Percentiles rank a stretch among this genome's conserved stretches.
These are phyloP conservation scores for Penstemon eatonii DNA, from an alignment of 257 asterid species.

Conservation along the genomic window DNA sequence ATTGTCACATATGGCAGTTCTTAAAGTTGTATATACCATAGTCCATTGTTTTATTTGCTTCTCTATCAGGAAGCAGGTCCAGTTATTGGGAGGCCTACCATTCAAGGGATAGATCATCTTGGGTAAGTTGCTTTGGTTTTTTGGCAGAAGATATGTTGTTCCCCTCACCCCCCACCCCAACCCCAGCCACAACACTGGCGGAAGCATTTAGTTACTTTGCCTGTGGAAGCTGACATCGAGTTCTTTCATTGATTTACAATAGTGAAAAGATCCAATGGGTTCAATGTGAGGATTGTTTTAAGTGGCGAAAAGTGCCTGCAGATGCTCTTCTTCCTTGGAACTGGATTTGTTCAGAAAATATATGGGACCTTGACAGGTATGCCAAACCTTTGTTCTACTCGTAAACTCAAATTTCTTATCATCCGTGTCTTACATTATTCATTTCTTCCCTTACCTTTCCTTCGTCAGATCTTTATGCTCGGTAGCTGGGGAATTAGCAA, in stretches of 20 bases:
- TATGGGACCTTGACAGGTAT: constrained; percentile 73
- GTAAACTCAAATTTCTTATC: constrained; percentile 2
- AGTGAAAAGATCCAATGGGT: constrained; percentile 74
- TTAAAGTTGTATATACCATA: no score
- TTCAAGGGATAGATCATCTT: constrained; percentile 52
- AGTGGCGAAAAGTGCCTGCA: constrained; percentile 89
- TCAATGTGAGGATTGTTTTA: constrained; percentile 89
- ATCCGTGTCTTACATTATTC: constrained; percentile 6
- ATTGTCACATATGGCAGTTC: no score
- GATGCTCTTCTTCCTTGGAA: constrained; percentile 68
- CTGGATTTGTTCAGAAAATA: constrained; percentile 80
- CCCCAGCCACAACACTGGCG: not conserved
- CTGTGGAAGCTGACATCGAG: constrained; percentile 28
- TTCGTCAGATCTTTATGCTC: constrained; percentile 70
- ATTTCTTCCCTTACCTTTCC: constrained; percentile 17
- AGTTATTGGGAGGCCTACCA: constrained; percentile 88
- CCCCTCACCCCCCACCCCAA: not conserved
- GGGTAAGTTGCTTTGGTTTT: constrained; percentile 56
- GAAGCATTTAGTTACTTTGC: constrained; percentile 15
- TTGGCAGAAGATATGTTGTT: not conserved
- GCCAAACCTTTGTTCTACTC: constrained; percentile 16
- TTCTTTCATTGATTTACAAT: constrained; percentile 22
- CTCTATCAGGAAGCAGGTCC: constrained; percentile 63
- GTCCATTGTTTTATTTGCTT: constrained; percentile 22
- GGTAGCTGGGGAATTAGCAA: constrained; percentile 62